phyloP scores from a whole-genome alignment of 129 eudicot species.

The Lonicera japonica region DNA sequence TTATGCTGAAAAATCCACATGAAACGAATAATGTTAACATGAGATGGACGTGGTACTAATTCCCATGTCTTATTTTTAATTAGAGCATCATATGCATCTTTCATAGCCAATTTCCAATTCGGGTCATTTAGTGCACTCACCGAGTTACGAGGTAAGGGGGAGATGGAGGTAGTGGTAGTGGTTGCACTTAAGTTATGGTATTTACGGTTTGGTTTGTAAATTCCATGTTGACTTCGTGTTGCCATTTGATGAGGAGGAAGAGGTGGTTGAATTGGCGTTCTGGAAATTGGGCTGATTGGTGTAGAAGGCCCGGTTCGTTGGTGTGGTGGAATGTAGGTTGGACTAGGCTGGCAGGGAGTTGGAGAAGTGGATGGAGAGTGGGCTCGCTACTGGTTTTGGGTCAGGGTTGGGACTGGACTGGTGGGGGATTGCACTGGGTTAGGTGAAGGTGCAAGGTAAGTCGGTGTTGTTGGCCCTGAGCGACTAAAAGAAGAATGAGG shows the following conservation, averaged over 20 bases:
- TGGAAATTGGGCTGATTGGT: not conserved
- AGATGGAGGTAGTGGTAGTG: not conserved
- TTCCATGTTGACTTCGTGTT: not conserved
- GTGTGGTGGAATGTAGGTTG: not conserved
- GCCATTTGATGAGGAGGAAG: not conserved
- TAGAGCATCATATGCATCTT: constrained; percentile 5
- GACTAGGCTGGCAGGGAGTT: not conserved
- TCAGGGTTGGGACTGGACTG: too few species aligned
- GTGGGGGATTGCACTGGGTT: too few species aligned
- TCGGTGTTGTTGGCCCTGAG: too few species aligned
- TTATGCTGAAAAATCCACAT: not conserved
- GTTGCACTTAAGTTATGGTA: not conserved
- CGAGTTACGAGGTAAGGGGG: not conserved
- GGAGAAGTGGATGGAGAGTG: too few species aligned
- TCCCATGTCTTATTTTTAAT: constrained; percentile 6
- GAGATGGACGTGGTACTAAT: not conserved
- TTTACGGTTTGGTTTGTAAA: not conserved
- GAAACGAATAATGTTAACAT: not conserved
- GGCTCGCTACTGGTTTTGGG: too few species aligned
- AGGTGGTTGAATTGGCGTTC: not conserved
- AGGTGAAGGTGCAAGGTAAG: too few species aligned
- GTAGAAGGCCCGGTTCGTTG: not conserved
- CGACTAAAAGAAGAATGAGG: too few species aligned
- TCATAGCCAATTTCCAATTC: not conserved
- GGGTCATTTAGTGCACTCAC: constrained; percentile 1